Conservation (phyloP, 768 basidiomycete species). For the Tricholoma saponaceum region DNA sequence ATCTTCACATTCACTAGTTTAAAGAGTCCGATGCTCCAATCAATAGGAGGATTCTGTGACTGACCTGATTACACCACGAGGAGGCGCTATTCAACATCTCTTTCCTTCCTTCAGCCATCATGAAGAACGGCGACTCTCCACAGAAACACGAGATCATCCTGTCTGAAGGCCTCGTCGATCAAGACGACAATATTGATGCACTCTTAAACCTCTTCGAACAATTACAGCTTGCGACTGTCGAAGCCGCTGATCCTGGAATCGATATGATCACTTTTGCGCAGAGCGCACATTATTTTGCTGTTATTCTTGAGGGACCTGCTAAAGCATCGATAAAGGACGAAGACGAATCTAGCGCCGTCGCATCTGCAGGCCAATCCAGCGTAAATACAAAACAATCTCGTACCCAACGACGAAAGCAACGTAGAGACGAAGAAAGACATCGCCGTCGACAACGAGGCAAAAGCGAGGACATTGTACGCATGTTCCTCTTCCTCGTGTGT, state of each 20-base stretch:
- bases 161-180: constrained; percentile 29
- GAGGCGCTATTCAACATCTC: neutral
- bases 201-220: constrained; percentile 33
- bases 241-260: constrained; percentile 29
- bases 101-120: neutral
- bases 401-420: neutral
- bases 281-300: constrained; percentile 35
- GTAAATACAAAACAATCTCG: neutral
- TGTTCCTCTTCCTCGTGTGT: neutral
- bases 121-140: neutral
- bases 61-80: neutral
- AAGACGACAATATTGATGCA: constrained; percentile 34
- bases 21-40: too few relatives aligned
- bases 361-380: neutral
- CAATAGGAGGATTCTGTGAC: too few relatives aligned
- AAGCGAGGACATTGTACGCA: neutral
- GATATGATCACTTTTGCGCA: constrained; percentile 40
- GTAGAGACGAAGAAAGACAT: neutral
- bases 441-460: neutral
- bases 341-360: neutral
- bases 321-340: neutral
- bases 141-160: constrained; percentile 6
- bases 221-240: constrained; percentile 38
- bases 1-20: too few relatives aligned
- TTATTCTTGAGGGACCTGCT: constrained; percentile 23